Percentiles rank a stretch among this genome's conserved stretches.
These are phyloP conservation scores for Lasiosphaeria hispida DNA, from an alignment of 495 filamentous ascomycete species.

Conservation along the genomic window DNA sequence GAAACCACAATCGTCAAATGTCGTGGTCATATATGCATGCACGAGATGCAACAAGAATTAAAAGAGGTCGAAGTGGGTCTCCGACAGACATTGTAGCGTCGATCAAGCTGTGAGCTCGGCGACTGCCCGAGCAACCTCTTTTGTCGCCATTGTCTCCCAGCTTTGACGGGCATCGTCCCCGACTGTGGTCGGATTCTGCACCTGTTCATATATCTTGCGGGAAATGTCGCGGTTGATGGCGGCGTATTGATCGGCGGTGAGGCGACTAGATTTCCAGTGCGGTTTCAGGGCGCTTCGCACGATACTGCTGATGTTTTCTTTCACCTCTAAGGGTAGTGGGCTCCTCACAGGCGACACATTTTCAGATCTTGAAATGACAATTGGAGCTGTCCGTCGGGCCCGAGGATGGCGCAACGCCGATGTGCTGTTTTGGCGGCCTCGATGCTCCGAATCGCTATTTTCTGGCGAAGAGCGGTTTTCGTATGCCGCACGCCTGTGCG, in stretches of 20 bases:
- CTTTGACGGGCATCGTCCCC: conserved; percentile 55
- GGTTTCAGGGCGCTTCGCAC: conserved; percentile 75
- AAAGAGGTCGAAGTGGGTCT: background rate
- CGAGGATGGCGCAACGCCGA: conserved; percentile 52
- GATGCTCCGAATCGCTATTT: conserved; percentile 45
- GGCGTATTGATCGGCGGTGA: conserved; percentile 81
- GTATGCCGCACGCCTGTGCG: conserved; percentile 7
- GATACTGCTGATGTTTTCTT: conserved; percentile 77
- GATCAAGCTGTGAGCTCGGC: conserved; percentile 43
- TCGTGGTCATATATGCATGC: conserved; percentile 6
- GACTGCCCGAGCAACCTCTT: conserved; percentile 71
- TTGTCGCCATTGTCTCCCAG: conserved; percentile 67
- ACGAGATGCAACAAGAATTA: background rate
- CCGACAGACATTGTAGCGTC: background rate
- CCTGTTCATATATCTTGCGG: conserved; percentile 78
- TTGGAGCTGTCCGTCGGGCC: conserved; percentile 37
- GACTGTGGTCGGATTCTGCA: conserved; percentile 55
- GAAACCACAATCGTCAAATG: conserved; percentile 7
- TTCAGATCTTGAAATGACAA: conserved; percentile 42
- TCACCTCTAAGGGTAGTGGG: conserved; percentile 65
- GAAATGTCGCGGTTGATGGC: conserved; percentile 83
- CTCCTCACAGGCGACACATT: conserved; percentile 56
- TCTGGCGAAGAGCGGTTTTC: conserved; percentile 36
- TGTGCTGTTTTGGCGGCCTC: conserved; percentile 23
- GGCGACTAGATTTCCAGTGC: conserved; percentile 63